Evolutionary conservation across 805 yeast species (phyloP), one percentile per base, ranked within the genome.

Genomic region (Saccharomycopsis fermentans): DNA sequence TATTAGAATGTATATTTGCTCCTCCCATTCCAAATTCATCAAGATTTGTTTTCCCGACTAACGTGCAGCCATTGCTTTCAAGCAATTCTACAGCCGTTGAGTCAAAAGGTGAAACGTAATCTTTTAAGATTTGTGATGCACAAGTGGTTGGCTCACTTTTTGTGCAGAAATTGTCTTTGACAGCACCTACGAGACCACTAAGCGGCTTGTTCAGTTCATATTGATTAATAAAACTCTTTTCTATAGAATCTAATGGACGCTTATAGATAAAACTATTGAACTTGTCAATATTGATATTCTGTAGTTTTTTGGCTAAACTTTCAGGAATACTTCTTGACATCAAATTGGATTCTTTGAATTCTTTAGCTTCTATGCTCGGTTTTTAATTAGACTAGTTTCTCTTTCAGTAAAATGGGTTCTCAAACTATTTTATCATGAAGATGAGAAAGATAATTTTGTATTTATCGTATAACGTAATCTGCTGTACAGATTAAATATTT

Each of bases 1-100:
- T 81, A 55, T 65, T 63, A 0, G 86, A 78, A 64, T 81, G 76
- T 1, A 81, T 73, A 14, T 82, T 84, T 1, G 83, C 77, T 12
- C 88, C 83, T 11, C 99, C 99, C 99, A 94, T 94, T 2, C 96
- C 99, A 73, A 94, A 94, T 72, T 94, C 97, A 72, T 94, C 99
- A 81, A 94, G 75, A 65, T 92, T 94, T 1, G 95, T 79, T 69
- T 92, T 94, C 0, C 97, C 99, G 5, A 83, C 67, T 0, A 72
- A 63, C 0, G 67, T 62, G 16, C 80, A 77, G 0, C 90, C 89
- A 1, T 76, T 74, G 0, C 71, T 65, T 8, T 76, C 69, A n/a
- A 94, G 69, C 2, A 82, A 72, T 1, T 69, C 63, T 0, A 81
- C 81, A 2, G 84, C 87, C 0, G 97, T 88, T 12, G 97, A 87